Conservation (phyloP, 169 alveolate genomes). For the Ophryocystis elektroscirrha region DNA sequence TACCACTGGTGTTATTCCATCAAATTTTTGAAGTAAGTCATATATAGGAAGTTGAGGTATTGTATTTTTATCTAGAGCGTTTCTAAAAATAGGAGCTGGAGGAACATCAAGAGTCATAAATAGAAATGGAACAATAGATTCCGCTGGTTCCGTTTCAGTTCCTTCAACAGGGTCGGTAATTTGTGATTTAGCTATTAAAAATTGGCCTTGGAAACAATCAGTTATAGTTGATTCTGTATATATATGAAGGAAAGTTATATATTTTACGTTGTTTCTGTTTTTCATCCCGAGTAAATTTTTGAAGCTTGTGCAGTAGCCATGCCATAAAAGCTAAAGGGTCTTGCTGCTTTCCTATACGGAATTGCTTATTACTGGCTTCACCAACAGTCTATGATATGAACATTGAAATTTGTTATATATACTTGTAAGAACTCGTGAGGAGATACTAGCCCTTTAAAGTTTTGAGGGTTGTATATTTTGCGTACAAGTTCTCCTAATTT, state of each 20-base stretch:
- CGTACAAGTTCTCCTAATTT: slow-evolving; percentile 68
- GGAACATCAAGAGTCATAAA: slow-evolving; percentile 59
- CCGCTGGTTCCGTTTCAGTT: neutral
- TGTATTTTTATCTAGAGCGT: slow-evolving; percentile 53
- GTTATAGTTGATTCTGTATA: slow-evolving; percentile 17
- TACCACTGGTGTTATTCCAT: slow-evolving; percentile 46
- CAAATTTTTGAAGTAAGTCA: slow-evolving; percentile 67
- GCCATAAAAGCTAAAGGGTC: slow-evolving; percentile 74
- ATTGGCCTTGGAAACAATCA: slow-evolving; percentile 58
- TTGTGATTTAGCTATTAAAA: slow-evolving; percentile 26
- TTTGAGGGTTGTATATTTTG: slow-evolving; percentile 82
- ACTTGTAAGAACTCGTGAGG: slow-evolving; percentile 84
- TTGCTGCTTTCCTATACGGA: slow-evolving; percentile 52
- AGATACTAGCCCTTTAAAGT: slow-evolving; percentile 86
- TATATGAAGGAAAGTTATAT: neutral
- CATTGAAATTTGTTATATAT: no score
- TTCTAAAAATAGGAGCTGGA: slow-evolving; percentile 73
- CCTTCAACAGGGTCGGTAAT: neutral
- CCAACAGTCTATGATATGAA: slow-evolving; percentile 15
- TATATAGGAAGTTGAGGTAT: slow-evolving; percentile 69
- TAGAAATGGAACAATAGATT: neutral
- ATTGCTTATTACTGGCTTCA: slow-evolving; percentile 13
- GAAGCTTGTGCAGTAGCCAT: slow-evolving; percentile 61
- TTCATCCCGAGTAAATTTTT: neutral
- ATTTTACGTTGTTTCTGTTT: slow-evolving; percentile 1